These are phyloP conservation scores for Crithidia acanthocephali DNA, from an alignment of 208 protist genomes.

Conservation along the genomic window DNA sequence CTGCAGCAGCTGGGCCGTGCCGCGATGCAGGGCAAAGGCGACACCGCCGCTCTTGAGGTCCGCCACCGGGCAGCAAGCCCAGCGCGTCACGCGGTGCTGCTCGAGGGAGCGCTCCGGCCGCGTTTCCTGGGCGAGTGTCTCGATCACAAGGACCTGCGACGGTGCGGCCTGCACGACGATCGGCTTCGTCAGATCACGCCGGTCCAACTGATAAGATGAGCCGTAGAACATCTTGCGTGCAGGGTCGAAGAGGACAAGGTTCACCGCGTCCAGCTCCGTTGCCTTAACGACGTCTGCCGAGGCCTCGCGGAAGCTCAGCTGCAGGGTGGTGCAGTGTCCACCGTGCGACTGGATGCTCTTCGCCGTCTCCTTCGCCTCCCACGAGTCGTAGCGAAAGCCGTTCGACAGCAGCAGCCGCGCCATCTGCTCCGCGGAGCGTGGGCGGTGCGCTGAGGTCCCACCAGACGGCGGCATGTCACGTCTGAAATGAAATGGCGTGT, in stretches of 20 bases:
- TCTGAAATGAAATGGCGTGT: neutral
- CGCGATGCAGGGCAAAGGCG: slow-evolving; percentile 44
- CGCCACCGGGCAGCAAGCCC: slow-evolving; percentile 54
- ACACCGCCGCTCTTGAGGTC: slow-evolving; percentile 29
- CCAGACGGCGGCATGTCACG: slow-evolving; percentile 16
- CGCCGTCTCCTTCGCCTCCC: slow-evolving; percentile 59
- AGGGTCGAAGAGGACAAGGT: slow-evolving; percentile 76
- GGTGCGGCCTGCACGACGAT: slow-evolving; percentile 65
- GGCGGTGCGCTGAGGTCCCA: slow-evolving; percentile 17
- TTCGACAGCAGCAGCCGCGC: slow-evolving; percentile 83
- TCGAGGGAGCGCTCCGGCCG: slow-evolving; percentile 38
- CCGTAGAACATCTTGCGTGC: slow-evolving; percentile 65
- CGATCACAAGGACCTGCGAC: slow-evolving; percentile 66
- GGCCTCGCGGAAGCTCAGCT: slow-evolving; percentile 39
- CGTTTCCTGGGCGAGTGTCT: slow-evolving; percentile 58
- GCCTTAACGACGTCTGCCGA: slow-evolving; percentile 31
- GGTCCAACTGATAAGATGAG: slow-evolving; percentile 59
- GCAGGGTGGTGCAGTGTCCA: slow-evolving; percentile 42
- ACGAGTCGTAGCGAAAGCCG: slow-evolving; percentile 88
- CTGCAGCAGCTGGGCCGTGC: slow-evolving; percentile 76
- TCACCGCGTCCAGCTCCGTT: slow-evolving; percentile 49
- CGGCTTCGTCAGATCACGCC: slow-evolving; percentile 32
- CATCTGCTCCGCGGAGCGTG: slow-evolving; percentile 84
- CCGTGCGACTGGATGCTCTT: slow-evolving; percentile 43
- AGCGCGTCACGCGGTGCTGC: slow-evolving; percentile 60